Percentiles rank a stretch among this genome's conserved stretches.
phyloP scores from a whole-genome alignment of 2,329 filamentous ascomycete species.

The Cordyceps tenuipes region DNA sequence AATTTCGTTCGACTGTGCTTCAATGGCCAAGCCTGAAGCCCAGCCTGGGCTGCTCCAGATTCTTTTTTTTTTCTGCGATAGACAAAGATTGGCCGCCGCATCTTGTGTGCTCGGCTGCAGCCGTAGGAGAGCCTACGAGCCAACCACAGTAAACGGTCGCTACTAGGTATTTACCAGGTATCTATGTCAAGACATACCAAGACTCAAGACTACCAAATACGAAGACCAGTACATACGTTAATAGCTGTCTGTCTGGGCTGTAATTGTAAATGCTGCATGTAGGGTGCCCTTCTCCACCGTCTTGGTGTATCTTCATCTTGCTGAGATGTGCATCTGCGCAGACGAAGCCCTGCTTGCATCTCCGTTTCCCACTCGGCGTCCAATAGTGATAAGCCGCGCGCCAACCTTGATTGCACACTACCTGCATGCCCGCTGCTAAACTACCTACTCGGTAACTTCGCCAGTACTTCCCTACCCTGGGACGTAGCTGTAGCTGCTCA shows the following conservation, averaged over 20 bases:
- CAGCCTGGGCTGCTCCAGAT: constrained; percentile 8
- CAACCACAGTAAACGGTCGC: too few species aligned
- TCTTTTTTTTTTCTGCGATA: background rate
- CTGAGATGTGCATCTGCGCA: background rate
- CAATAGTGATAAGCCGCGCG: background rate
- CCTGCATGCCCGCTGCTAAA: background rate
- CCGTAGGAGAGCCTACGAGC: background rate
- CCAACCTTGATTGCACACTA: too few species aligned
- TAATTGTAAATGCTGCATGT: too few species aligned
- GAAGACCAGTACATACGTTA: too few species aligned
- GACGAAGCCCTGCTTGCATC: background rate
- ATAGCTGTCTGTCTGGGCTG: too few species aligned
- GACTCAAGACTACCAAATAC: too few species aligned
- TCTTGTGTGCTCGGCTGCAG: background rate
- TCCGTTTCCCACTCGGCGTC: background rate
- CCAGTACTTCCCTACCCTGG: too few species aligned
- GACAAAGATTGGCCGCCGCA: background rate
- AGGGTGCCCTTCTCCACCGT: background rate
- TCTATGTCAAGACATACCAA: too few species aligned
- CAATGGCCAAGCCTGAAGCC: background rate
- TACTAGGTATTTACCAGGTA: too few species aligned
- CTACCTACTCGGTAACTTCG: too few species aligned
- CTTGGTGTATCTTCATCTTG: background rate
- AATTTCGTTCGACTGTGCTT: background rate
- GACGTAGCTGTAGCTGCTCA: too few species aligned